Evolutionary conservation across 1,284 basidiomycete genomes (phyloP).

Genomic region (Veloboletus limbatus): DNA sequence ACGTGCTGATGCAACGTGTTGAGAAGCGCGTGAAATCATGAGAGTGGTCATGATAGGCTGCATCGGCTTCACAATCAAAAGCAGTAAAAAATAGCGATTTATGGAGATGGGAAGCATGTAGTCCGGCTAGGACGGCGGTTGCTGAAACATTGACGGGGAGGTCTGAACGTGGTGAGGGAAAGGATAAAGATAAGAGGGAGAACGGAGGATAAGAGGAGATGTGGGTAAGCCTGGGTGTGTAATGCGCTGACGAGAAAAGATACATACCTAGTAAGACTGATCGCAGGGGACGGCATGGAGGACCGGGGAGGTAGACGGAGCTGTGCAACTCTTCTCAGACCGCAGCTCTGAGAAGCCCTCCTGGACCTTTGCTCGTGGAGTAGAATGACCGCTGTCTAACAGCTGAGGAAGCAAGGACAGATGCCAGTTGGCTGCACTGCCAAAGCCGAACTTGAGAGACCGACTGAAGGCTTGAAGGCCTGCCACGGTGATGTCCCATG

Average conservation of each 20-base stretch:
- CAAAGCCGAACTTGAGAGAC: no score
- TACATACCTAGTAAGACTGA: slow-evolving; percentile 17
- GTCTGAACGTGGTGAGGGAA: slow-evolving; percentile 7
- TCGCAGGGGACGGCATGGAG: slow-evolving; percentile 19
- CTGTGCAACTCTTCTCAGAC: slow-evolving; percentile 27
- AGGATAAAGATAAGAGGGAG: slow-evolving; percentile 5
- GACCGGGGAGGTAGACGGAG: slow-evolving; percentile 21
- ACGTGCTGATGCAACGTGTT: slow-evolving; percentile 38
- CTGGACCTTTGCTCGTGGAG: slow-evolving; percentile 26
- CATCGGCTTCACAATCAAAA: slow-evolving; percentile 30
- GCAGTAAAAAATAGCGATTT: slow-evolving; percentile 25
- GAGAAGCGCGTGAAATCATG: slow-evolving; percentile 37
- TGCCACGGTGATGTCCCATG: slow-evolving; percentile 31
- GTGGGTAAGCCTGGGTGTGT: slow-evolving; percentile 21
- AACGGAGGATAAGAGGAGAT: slow-evolving; percentile 13
- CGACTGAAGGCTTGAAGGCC: no score
- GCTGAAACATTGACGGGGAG: slow-evolving; percentile 12
- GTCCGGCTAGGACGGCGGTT: slow-evolving; percentile 18
- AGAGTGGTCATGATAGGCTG: slow-evolving; percentile 34
- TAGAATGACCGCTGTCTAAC: no score
- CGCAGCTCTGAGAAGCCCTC: slow-evolving; percentile 23
- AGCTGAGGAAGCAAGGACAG: no score
- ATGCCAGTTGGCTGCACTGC: no score
- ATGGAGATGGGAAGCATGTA: slow-evolving; percentile 14
- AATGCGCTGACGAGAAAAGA: slow-evolving; percentile 22